phyloP scores from a whole-genome alignment of 129 eudicot species.

The Centaurea solstitialis region DNA sequence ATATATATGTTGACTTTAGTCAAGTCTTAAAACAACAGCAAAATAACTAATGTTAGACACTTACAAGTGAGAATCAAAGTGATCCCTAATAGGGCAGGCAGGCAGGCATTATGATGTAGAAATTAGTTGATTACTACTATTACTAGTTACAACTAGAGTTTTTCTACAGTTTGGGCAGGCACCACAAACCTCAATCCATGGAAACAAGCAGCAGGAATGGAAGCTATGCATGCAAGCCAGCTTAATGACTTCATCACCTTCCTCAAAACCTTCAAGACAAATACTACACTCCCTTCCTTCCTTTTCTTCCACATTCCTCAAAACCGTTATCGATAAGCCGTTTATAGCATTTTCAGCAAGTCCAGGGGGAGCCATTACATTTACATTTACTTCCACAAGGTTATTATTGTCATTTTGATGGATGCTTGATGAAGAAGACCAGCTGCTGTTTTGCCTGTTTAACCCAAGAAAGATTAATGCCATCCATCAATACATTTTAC shows the following conservation, averaged over 20 bases:
- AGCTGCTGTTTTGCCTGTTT: conserved; percentile 36
- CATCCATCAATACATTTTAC: background rate
- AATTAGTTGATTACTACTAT: background rate
- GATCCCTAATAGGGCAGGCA: background rate
- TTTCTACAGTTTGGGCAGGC: conserved; percentile 93
- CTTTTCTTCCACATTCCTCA: conserved; percentile 18
- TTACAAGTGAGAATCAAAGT: background rate
- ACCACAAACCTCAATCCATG: conserved; percentile 80
- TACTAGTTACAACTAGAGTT: conserved; percentile 28
- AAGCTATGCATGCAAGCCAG: conserved; percentile 72
- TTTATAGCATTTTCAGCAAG: conserved; percentile 50
- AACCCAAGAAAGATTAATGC: background rate
- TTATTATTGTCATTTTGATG: conserved; percentile 30
- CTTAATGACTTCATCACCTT: conserved; percentile 60
- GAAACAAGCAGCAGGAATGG: conserved; percentile 73
- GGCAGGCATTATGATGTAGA: background rate
- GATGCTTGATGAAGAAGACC: conserved; percentile 31
- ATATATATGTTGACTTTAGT: background rate
- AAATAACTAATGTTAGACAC: background rate
- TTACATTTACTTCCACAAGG: conserved; percentile 27
- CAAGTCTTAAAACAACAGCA: background rate
- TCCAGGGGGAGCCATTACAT: conserved; percentile 45
- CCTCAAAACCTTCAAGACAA: conserved; percentile 72
- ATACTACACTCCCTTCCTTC: conserved; percentile 67
- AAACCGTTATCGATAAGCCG: conserved; percentile 40